Evolutionary conservation across 805 yeast genomes (phyloP).

Genomic region (Metschnikowia cubensis): DNA sequence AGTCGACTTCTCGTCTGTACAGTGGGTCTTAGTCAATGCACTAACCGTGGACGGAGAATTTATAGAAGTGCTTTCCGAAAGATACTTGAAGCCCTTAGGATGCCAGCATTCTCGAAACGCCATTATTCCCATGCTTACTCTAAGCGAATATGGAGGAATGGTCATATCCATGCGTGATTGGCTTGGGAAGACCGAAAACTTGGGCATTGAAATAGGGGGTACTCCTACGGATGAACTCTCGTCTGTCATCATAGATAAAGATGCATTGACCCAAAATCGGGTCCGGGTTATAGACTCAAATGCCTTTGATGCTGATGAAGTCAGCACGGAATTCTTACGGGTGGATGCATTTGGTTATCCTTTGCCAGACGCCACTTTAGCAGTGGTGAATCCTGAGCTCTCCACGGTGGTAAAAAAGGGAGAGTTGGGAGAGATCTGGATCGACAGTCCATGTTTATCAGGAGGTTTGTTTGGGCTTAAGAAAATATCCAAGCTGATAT

Average conservation of each 20-base stretch:
- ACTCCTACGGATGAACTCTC: conserved; percentile 37
- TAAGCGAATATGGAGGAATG: conserved; percentile 95
- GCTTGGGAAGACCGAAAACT: conserved; percentile 64
- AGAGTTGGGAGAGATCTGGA: conserved; percentile 95
- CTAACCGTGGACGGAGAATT: conserved; percentile 91
- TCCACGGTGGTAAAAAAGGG: conserved; percentile 65
- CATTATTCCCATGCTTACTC: conserved; percentile 82
- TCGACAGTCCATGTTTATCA: conserved; percentile 86
- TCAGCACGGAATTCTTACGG: conserved; percentile 43
- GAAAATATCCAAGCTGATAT: conserved; percentile 62
- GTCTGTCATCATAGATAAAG: conserved; percentile 68
- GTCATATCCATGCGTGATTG: conserved; percentile 90
- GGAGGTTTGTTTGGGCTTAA: conserved; percentile 84
- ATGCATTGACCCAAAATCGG: conserved; percentile 65
- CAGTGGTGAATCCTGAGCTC: conserved; percentile 93
- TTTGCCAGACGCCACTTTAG: conserved; percentile 87
- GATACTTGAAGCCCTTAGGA: conserved; percentile 90
- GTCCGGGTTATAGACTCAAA: conserved; percentile 62
- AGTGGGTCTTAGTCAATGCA: conserved; percentile 88
- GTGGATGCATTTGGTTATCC: conserved; percentile 95
- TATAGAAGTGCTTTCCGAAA: conserved; percentile 77
- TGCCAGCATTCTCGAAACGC: conserved; percentile 70
- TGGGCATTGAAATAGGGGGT: conserved; percentile 47
- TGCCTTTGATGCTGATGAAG: conserved; percentile 46
- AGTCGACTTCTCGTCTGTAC: conserved; percentile 73